These are phyloP conservation scores for Boletus patriciae DNA, from an alignment of 768 basidiomycete genomes.

Conservation along the genomic window DNA sequence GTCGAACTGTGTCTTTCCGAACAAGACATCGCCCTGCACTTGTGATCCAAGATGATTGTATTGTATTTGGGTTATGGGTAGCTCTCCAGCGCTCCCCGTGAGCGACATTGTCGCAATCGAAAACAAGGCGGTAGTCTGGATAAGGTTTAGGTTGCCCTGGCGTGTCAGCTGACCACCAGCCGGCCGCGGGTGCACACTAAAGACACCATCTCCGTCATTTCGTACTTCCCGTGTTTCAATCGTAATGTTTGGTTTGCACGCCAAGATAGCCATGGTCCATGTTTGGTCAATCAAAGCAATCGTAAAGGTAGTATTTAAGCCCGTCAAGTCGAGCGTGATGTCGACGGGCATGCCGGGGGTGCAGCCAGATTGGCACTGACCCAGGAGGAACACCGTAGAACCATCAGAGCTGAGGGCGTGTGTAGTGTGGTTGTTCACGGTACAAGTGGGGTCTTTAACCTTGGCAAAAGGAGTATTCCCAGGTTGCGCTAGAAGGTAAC, in stretches of 20 bases:
- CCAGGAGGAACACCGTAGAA: slow-evolving; percentile 23
- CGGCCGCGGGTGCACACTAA: slow-evolving; percentile 21
- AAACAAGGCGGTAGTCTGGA: slow-evolving; percentile 26
- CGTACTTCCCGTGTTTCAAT: slow-evolving; percentile 32
- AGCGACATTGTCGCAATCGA: slow-evolving; percentile 19
- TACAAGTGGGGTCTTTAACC: slow-evolving; percentile 5
- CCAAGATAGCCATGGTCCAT: slow-evolving; percentile 24
- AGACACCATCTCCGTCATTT: slow-evolving; percentile 16
- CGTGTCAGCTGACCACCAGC: slow-evolving; percentile 6
- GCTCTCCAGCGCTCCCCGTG: not conserved
- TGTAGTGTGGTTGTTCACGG: slow-evolving; percentile 26
- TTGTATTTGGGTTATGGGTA: not conserved
- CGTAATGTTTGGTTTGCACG: slow-evolving; percentile 21
- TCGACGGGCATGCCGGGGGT: not conserved
- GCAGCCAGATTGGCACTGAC: slow-evolving; percentile 25
- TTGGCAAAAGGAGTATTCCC: not conserved
- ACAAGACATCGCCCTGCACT: slow-evolving; percentile 22
- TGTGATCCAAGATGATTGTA: slow-evolving; percentile 13
- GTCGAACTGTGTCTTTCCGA: slow-evolving; percentile 16
- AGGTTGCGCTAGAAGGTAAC: not conserved
- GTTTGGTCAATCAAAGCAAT: slow-evolving; percentile 15
- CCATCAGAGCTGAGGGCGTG: slow-evolving; percentile 17
- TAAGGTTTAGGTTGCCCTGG: slow-evolving; percentile 26
- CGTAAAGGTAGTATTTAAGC: slow-evolving; percentile 11
- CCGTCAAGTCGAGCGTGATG: slow-evolving; percentile 14